A percentile compares a stretch with the other conserved stretches of the same genome.
These are phyloP conservation scores for Hericium erinaceus DNA, from an alignment of 768 basidiomycete species.

Conservation along the genomic window DNA sequence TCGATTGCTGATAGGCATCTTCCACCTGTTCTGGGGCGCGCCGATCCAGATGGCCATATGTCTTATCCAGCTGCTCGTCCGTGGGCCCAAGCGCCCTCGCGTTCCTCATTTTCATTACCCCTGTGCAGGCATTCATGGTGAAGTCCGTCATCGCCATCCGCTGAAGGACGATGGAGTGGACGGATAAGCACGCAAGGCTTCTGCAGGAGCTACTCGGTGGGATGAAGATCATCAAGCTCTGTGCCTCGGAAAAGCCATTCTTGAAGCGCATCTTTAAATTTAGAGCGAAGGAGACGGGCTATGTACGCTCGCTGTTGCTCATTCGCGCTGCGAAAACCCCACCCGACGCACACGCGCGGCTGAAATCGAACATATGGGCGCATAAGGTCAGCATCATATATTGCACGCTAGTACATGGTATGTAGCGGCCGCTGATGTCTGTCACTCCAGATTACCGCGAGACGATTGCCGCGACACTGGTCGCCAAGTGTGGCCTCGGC, in stretches of 20 bases:
- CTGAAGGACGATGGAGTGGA: slow-evolving; percentile 76
- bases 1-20: slow-evolving; percentile 29
- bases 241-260: slow-evolving; percentile 82
- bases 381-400: too few relatives aligned
- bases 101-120: slow-evolving; percentile 62
- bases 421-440: too few relatives aligned
- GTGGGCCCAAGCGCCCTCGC: slow-evolving; percentile 52
- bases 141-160: slow-evolving; percentile 61
- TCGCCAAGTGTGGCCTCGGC: too few relatives aligned
- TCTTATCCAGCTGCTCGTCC: slow-evolving; percentile 56
- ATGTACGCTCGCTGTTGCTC: slow-evolving; percentile 56
- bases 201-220: slow-evolving; percentile 84
- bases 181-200: slow-evolving; percentile 81
- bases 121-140: slow-evolving; percentile 66
- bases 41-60: slow-evolving; percentile 75
- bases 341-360: slow-evolving; percentile 4
- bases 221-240: slow-evolving; percentile 90
- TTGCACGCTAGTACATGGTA: too few relatives aligned
- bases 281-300: slow-evolving; percentile 63
- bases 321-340: slow-evolving; percentile 60
- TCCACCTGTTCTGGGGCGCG: slow-evolving; percentile 73
- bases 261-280: slow-evolving; percentile 62
- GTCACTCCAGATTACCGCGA: too few relatives aligned
- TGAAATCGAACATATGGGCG: too few relatives aligned
- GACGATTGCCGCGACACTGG: too few relatives aligned